Percentiles rank a stretch among this genome's conserved stretches.
Evolutionary conservation across 768 basidiomycete species (phyloP).

Genomic region (Leccinum barrowsii): DNA sequence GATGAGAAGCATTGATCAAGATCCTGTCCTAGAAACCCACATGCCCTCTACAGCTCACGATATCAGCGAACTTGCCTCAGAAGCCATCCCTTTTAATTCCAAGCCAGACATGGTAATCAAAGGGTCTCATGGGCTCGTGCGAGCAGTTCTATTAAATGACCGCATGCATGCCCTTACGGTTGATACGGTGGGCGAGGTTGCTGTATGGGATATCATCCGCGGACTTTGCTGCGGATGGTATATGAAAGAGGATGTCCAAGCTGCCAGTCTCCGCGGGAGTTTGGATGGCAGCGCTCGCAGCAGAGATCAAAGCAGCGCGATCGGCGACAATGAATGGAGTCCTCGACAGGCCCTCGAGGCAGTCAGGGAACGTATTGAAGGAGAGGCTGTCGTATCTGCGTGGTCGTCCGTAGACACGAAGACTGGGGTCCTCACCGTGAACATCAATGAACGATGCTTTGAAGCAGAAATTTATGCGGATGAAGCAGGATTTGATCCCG

Average conservation of each 20-base stretch:
- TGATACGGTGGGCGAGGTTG: conserved; percentile 83
- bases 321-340: conserved; percentile 50
- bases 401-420: conserved; percentile 93
- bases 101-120: conserved; percentile 67
- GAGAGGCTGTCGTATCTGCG: conserved; percentile 78
- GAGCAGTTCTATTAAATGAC: conserved; percentile 81
- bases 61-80: conserved; percentile 74
- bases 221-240: conserved; percentile 74
- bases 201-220: conserved; percentile 88
- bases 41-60: conserved; percentile 58
- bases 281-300: conserved; percentile 33
- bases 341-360: conserved; percentile 83
- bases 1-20: conserved; percentile 21
- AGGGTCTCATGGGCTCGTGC: conserved; percentile 80
- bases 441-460: conserved; percentile 84
- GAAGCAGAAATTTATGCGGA: conserved; percentile 96
- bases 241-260: conserved; percentile 59
- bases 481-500: conserved; percentile 69
- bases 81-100: conserved; percentile 56
- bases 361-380: conserved; percentile 90
- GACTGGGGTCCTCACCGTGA: conserved; percentile 82
- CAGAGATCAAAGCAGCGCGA: conserved; percentile 31
- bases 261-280: conserved; percentile 50
- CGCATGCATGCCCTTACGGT: conserved; percentile 87
- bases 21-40: conserved; percentile 38